Evolutionary conservation across 2,329 filamentous ascomycete genomes (phyloP), one percentile per base, ranked within the genome.

Genomic region (Dactylellina sp.): DNA sequence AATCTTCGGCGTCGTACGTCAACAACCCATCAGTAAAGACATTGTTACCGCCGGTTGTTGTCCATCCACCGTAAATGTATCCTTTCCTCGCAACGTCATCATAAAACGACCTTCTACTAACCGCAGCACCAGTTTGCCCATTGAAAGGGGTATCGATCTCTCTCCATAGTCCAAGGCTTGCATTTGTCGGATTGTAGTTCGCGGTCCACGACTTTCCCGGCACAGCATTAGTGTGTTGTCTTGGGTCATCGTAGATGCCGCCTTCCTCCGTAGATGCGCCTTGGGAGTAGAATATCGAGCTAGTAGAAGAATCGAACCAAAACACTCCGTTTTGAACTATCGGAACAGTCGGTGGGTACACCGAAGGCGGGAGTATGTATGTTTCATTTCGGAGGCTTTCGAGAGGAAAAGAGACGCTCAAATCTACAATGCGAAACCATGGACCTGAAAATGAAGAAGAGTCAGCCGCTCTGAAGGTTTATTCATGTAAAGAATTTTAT

Each of bases 21-120:
- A 61, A 47, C 4, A 57, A 18, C 6, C 55, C 64, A 40, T 70
- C 55, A 16, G 64, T 70, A 22, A 70, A 53, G 7, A 61, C 40
- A 16, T 18, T 35, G 5, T 32, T 50, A 0, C 64, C 64, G 0
- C 18, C 47, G 12, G 35, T 28, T n/a, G 64, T 61, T 20, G 53
- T 14, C 64, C 64, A 70, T 7, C 64, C 55, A 25, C 64, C 64
- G 22, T 70, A 70, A 20, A 70, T 70, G 47, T 70, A 70, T 7
- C 64, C 64, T 55, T 47, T 70, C 25, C 64, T 44, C 6, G 64
- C 56, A 3, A 32, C 55, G 40, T 70, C 56, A n/a, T 70, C 64
- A 32, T 70, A 70, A 40, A 70, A 70, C 3, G 55, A 53, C n/a
- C 64, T 61, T 4, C 64, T 35, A 47, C 46, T 70, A n/a, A 70